These are phyloP conservation scores for Amanita phalloides DNA, from an alignment of 768 basidiomycete genomes.

Conservation along the genomic window DNA sequence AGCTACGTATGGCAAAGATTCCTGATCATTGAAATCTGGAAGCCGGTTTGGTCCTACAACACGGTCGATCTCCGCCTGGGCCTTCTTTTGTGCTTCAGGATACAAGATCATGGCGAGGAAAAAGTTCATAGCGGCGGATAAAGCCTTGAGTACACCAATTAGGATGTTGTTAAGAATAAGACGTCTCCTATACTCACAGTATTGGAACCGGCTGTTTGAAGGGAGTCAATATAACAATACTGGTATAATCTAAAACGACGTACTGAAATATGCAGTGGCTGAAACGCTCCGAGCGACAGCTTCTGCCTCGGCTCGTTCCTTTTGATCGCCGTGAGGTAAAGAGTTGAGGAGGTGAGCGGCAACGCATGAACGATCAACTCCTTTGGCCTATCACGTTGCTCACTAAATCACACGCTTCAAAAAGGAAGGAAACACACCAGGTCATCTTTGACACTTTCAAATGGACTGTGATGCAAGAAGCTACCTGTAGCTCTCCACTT, in stretches of 20 bases:
- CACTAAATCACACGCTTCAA: background rate
- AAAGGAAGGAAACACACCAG: slow-evolving; percentile 15
- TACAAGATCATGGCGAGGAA: slow-evolving; percentile 1
- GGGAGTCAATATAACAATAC: background rate
- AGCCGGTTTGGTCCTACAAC: background rate
- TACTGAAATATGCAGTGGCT: background rate
- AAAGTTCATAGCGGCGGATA: background rate
- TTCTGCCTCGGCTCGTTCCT: background rate
- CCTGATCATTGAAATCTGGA: slow-evolving; percentile 3
- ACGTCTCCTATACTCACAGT: background rate
- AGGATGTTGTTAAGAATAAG: background rate
- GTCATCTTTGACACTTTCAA: slow-evolving; percentile 16
- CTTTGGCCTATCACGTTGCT: background rate
- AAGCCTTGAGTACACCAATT: background rate
- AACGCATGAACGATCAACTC: background rate
- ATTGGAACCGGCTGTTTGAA: slow-evolving; percentile 7
- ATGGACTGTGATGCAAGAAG: slow-evolving; percentile 23
- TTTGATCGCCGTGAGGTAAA: background rate
- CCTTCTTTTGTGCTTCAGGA: slow-evolving; percentile 5
- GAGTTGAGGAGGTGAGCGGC: background rate
- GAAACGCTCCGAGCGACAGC: background rate
- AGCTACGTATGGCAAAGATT: background rate
- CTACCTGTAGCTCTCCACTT: slow-evolving; percentile 17
- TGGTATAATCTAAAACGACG: background rate
- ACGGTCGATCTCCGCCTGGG: background rate